Evolutionary conservation across 1,139 yeast genomes (phyloP).

Genomic region (Pichiaceae sp.): DNA sequence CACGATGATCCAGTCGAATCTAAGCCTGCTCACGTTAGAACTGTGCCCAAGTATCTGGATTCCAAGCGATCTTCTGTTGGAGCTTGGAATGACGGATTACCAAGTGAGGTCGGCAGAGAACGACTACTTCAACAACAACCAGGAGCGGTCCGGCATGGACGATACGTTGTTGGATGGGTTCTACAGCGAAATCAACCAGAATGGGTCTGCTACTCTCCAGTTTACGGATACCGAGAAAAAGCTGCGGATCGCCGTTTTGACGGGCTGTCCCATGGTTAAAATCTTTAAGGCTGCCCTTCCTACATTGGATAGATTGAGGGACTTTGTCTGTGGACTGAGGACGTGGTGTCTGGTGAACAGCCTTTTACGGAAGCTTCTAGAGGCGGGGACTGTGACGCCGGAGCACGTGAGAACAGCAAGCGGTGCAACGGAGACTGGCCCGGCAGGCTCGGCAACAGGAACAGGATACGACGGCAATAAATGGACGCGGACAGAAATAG

Average conservation of each 20-base stretch:
- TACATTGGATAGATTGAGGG: constrained; percentile 10
- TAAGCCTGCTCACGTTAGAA: constrained; percentile 19
- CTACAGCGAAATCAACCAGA: constrained; percentile 9
- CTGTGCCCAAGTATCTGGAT: constrained; percentile 23
- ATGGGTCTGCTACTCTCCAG: constrained; percentile 9
- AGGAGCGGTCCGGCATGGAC: constrained; percentile 1
- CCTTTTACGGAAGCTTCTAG: constrained; percentile 13
- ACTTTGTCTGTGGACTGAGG: constrained; percentile 12
- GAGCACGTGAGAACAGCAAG: neutral
- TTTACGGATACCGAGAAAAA: constrained; percentile 2
- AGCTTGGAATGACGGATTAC: constrained; percentile 13
- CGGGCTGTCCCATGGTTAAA: constrained; percentile 18
- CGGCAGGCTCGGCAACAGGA: constrained; percentile 1
- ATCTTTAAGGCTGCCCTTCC: constrained; percentile 15
- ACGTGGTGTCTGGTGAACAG: constrained; percentile 18
- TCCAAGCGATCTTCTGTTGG: constrained; percentile 19
- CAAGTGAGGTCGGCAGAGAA: constrained; percentile 12
- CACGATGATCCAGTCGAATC: constrained; percentile 9
- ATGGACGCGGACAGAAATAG: too few species aligned
- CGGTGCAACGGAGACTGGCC: neutral
- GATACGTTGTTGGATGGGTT: constrained; percentile 11
- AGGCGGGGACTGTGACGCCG: neutral
- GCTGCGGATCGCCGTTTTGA: constrained; percentile 10
- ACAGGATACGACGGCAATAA: constrained; percentile 5
- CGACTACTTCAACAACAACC: constrained; percentile 9